Base-by-base conservation (phyloP, 306 rosid species). In the Trifolium dubium region DNA sequence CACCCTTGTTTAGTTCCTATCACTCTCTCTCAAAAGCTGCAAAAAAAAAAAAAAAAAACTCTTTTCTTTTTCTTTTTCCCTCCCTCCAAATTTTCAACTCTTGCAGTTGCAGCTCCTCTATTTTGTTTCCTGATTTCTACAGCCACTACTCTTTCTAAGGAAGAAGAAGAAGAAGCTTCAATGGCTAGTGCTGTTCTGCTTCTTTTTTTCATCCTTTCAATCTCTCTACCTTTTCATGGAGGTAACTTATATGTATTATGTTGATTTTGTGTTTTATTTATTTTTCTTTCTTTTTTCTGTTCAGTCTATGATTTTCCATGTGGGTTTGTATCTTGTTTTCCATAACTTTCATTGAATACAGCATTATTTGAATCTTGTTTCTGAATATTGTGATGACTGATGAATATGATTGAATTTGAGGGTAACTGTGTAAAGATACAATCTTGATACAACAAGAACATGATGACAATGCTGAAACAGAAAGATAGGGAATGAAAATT, bases 171-270 rank as follows among this genome's bases (percentile, higher is more conserved):
- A 59, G 65, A 59, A 30, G 56, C 76, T 53, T 64, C 29, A 39
- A 92, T 92, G 92, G 95, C 90, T 71, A 6, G 14, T 34, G 90
- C 90, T 71, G 9, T 23, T 34, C 62, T 89, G 40, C 80, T 88
- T 0, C 81, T 87, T 29, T 39, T 82, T 50, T 73, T 79, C 77
- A 74, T 92, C 3, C 72, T 86, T 31, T 87, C 83, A 2, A 49
- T 77, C 49, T 83, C 88, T 40, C 66, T 85, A 37, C 75, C 89
- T 77, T 88, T 87, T 66, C 86, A 76, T 81, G 84, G 82, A 77
- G 93, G 98, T 87, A 64, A 74, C 80, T 82, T 4, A 43, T 43
- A 51, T 51, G 12, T 15, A n/a, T 51, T 15, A 2, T 15, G 3
- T 6, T 50, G 18, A n/a, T 4, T 13, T 47, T 47, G 37, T 13